Base-by-base conservation (phyloP, 129 eudicot species). In the Flaveria sonorensis region DNA sequence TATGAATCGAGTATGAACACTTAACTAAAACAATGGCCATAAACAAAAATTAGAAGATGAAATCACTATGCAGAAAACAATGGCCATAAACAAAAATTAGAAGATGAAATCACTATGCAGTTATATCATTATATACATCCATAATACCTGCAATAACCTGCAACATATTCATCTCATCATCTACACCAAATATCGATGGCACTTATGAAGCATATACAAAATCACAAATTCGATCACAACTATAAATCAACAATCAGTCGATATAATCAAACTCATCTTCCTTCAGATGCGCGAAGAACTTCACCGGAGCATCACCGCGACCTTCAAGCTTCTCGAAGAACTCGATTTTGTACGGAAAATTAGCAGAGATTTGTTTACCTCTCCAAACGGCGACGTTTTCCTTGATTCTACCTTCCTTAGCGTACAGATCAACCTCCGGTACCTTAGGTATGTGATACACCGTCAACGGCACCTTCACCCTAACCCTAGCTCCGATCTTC, bases 191-290 rank as follows among this genome's bases (percentile, higher is more conserved):
- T 16, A 51, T 6, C 57, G 7, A 51, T n/a, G 21, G 59, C 59
- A 52, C 10, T 52, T 52, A 52, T 52, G 59, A 52, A 52, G 18
- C 7, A 16, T 9, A 9, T 16, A 6, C 39, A 0, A 36, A 36
- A 36, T 36, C 7, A 36, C 40, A 36, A 36, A 36, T 5, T 6
- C 7, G 40, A 36, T 61, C 23, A 26, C 69, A 23, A 40, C 16
- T 24, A 45, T 2, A 19, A 71, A 45, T 48, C 53, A 53, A 4
- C 18, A 77, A 80, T 86, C 83, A 90, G 72, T 91, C 93, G 52
- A 91, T 67, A 70, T 84, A 88, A 65, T 88, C 98, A 72, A 93
- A 90, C 90, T 93, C 98, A 28, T 93, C 97, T 59, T 93, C 98
- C 73, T 52, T 93, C 4, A 93, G 85, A 77, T 93, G 97, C 46